Evolutionary conservation across 192 early-diverging fungal species (phyloP), one percentile per base, ranked within the genome.

Genomic region (Coemansia sp.): DNA sequence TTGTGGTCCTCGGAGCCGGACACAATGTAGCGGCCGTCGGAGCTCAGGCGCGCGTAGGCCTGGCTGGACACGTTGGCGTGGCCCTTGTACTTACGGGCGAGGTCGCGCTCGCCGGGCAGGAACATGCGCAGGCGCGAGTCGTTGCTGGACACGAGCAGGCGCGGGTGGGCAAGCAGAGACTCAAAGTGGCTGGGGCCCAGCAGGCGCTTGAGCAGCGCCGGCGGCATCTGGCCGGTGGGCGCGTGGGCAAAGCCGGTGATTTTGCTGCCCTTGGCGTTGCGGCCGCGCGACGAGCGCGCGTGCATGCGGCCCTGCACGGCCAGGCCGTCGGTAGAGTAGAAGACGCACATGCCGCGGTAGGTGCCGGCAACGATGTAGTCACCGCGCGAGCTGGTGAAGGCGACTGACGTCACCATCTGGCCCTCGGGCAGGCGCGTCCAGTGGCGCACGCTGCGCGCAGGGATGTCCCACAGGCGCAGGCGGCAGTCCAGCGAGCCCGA

Each of bases 121-220:
- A 87, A 87, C 58, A 95, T 64, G 40, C 92, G 81, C 50, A 95
- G 78, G 0, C 84, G 75, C 22, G 90, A 93, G 78, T 95, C 92
- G 50, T 87, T 91, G 34, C 84, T 85, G 8, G 89, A 84, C 53
- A 62, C 77, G 53, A 78, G 39, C 35, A 67, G 52, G 19, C 41
- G 55, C n/a, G 57, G 44, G 12, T 44, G 38, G 14, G 22, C 14
- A 8, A 78, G 26, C 12, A 61, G 41, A 14, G 30, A 23, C 5
- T 53, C 32, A 11, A 29, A n/a, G 2, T 44, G 34, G 34, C 30
- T 27, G 2, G 30, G 23, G n/a, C 45, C 67, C 36, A 69, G 42
- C 41, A 69, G 67, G 46, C 42, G 64, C 42, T 9, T 84, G 80
- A 56, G 85, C 73, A 29, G 78, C 36, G 51, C 88, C 2, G 63